A percentile compares a stretch with the other conserved stretches of the same genome.
Conservation (phyloP, 2,329 filamentous ascomycete species). For the Tolypocladium guangdongense region DNA sequence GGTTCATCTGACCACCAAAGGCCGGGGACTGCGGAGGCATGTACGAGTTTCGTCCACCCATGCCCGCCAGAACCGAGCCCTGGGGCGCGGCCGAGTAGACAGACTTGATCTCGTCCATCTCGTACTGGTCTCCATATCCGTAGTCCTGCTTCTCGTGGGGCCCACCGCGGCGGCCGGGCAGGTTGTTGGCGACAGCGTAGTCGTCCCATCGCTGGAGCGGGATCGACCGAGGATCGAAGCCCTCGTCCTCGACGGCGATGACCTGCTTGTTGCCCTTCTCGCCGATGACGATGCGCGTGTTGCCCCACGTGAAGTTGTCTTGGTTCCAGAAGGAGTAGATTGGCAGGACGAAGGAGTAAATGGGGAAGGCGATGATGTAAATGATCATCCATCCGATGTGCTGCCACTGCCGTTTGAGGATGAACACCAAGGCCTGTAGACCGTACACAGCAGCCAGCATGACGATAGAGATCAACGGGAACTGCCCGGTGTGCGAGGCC, state of each 20-base stretch:
- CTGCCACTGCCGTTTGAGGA: slow-evolving; percentile 95
- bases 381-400: slow-evolving; percentile 99
- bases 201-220: slow-evolving; percentile 96
- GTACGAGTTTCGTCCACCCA: slow-evolving; percentile 61
- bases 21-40: slow-evolving; percentile 78
- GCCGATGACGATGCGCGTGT: slow-evolving; percentile 91
- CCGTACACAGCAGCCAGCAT: slow-evolving; percentile 90
- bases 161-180: slow-evolving; percentile 79
- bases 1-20: slow-evolving; percentile 47
- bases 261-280: slow-evolving; percentile 87
- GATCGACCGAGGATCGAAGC: slow-evolving; percentile 84
- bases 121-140: slow-evolving; percentile 67
- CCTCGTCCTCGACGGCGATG: slow-evolving; percentile 75
- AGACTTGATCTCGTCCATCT: slow-evolving; percentile 97
- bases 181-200: slow-evolving; percentile 75
- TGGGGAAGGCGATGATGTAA: slow-evolving; percentile 88
- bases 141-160: slow-evolving; percentile 53
- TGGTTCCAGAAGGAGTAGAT: slow-evolving; percentile 99
- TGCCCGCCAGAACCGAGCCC: slow-evolving; percentile 80
- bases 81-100: slow-evolving; percentile 86
- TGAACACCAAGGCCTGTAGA: slow-evolving; percentile 91
- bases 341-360: slow-evolving; percentile 84
- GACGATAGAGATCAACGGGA: slow-evolving; percentile 77
- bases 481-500: slow-evolving; percentile 56
- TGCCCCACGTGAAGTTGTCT: slow-evolving; percentile 98